Base-by-base conservation (phyloP, 805 yeast species). In the Zygoascus biomembranicola region DNA sequence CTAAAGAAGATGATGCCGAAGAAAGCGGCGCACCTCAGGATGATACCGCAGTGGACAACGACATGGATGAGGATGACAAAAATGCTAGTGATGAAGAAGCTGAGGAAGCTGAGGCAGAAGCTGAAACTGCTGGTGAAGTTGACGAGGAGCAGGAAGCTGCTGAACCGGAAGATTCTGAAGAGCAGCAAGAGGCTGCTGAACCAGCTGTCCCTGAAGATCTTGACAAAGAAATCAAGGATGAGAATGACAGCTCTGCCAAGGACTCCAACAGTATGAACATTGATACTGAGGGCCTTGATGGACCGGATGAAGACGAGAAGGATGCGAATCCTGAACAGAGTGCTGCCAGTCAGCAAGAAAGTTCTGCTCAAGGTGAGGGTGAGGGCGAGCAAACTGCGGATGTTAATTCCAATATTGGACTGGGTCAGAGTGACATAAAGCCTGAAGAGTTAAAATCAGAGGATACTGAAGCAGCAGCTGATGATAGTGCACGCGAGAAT, bases 391-490 rank as follows among this genome's bases (percentile, higher is more conserved):
- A 85, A 2, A 64, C 85, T 54, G 94, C 85, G 63, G 94, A 86
- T 61, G 89, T 88, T 63, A 74, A 87, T 47, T 94, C 88, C 60
- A 84, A 88, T 63, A 69, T 87, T 37, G 90, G 85, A 63, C 90
- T 85, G 57, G 95, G 87, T 48, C 32, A 47, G 18, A 47, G 50
- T 32, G 50, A 47, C 20, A 87, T 64, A 88, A 87, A 31, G 32
- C 37, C 35, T 2, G 51, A 49, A 28, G 42, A 23, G 10, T 9
- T 19, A 20, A 28, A 51, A 66, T 94, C 86, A 63, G 89, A 88
- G 67, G 87, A 85, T 8, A 74, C 79, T 56, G 87, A 84, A 11
- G 63, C 55, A 32, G 64, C 84, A 8, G 78, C 74, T 0, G 79
- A 73, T n/a, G 90, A 85, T 61, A 59, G 60, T n/a, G 59, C 57